phyloP scores from a whole-genome alignment of 73 alveolate species.

The Paramecium biaurelia region DNA sequence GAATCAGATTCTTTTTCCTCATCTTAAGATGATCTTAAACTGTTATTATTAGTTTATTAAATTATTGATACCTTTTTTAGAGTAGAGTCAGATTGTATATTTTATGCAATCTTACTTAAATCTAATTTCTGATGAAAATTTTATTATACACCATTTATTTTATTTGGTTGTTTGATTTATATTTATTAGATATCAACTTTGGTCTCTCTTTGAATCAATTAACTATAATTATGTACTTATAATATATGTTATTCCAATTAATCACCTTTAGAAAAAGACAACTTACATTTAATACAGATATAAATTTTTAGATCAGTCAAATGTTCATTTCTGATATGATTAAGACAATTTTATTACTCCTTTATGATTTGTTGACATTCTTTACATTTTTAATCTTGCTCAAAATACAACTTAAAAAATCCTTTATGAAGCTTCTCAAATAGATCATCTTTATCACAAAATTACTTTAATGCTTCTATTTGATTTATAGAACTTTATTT shows the following conservation, averaged over 20 bases:
- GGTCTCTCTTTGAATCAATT: not conserved
- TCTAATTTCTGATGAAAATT: not conserved
- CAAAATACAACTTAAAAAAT: not conserved
- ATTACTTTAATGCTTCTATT: not conserved
- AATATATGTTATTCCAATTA: not conserved
- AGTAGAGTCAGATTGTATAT: not conserved
- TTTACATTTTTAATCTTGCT: not conserved
- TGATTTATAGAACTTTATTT: not conserved
- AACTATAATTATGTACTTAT: not conserved
- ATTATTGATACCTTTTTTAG: not conserved
- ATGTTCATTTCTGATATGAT: not conserved
- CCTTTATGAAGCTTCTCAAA: not conserved
- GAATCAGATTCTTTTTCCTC: not conserved
- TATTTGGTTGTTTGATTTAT: not conserved
- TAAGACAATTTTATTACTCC: not conserved
- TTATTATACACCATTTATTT: not conserved
- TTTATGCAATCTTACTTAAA: not conserved
- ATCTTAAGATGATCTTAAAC: not conserved
- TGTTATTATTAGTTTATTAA: not conserved
- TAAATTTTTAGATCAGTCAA: not conserved
- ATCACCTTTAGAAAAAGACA: not conserved
- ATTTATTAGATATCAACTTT: not conserved
- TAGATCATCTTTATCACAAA: not conserved
- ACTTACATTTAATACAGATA: not conserved
- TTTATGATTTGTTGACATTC: not conserved